Percentiles rank a stretch among this genome's conserved stretches.
These are phyloP conservation scores for Trichoderma afroharzianum DNA, from an alignment of 2,329 filamentous ascomycete species.

Conservation along the genomic window DNA sequence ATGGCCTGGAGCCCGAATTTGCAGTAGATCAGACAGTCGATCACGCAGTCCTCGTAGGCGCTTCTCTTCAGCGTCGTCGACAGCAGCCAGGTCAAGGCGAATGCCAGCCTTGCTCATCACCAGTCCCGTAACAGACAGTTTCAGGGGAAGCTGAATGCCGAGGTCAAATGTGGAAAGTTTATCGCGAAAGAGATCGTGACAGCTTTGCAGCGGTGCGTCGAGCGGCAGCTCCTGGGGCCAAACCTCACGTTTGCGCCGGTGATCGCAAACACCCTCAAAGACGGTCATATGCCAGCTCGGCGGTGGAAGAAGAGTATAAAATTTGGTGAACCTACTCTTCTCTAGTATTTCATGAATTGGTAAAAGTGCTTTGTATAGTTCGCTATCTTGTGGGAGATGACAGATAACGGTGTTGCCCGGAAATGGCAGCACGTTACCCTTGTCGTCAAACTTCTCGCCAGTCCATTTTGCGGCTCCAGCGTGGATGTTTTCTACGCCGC, in stretches of 20 bases:
- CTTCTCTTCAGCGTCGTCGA: background rate
- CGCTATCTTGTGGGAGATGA: background rate
- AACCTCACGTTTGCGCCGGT: background rate
- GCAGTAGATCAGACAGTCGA: background rate
- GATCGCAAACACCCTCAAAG: background rate
- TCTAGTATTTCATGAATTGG: background rate
- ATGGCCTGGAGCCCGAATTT: background rate
- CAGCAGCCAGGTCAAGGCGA: background rate
- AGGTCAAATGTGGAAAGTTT: background rate
- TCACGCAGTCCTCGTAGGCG: background rate
- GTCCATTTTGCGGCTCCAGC: background rate
- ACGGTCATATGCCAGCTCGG: background rate
- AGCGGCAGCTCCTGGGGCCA: background rate
- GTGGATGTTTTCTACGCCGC: background rate
- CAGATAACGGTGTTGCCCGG: background rate
- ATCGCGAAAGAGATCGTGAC: background rate
- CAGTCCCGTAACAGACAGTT: background rate
- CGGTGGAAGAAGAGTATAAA: background rate
- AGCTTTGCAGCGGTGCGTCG: background rate
- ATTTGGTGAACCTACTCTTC: background rate
- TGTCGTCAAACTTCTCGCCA: background rate
- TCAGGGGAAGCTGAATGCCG: background rate
- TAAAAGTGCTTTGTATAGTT: background rate
- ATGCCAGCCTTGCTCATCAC: background rate
- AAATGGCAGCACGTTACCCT: background rate